Percentiles rank a stretch among this genome's conserved stretches.
Conservation (phyloP, 805 yeast species). For the Schwanniomyces vanrijiae region DNA sequence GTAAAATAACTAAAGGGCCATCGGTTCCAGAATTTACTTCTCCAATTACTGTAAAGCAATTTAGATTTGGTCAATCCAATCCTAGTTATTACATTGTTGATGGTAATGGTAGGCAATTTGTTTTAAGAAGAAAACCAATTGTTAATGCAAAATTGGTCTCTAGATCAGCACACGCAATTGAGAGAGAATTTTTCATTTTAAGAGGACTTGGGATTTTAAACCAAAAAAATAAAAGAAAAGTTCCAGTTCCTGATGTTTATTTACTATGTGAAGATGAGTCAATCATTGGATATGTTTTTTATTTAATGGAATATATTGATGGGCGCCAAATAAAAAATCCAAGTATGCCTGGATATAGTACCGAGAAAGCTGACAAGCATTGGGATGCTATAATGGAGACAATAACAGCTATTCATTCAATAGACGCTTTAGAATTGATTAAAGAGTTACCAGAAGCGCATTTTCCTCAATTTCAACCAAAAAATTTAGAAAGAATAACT, state of each 20-base stretch:
- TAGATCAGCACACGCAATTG: slow-evolving; percentile 61
- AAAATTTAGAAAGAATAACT: slow-evolving; percentile 9
- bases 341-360: slow-evolving; percentile 36
- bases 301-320: slow-evolving; percentile 58
- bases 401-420: slow-evolving; percentile 48
- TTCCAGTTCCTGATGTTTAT: slow-evolving; percentile 57
- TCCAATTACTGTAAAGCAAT: slow-evolving; percentile 47
- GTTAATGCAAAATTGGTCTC: slow-evolving; percentile 49
- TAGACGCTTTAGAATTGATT: slow-evolving; percentile 44
- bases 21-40: slow-evolving; percentile 17
- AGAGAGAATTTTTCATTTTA: slow-evolving; percentile 56
- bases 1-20: slow-evolving; percentile 22
- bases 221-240: slow-evolving; percentile 22
- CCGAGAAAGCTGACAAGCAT: slow-evolving; percentile 21
- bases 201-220: slow-evolving; percentile 34
- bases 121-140: slow-evolving; percentile 58
- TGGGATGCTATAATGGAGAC: slow-evolving; percentile 54
- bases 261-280: slow-evolving; percentile 57
- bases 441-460: slow-evolving; percentile 43
- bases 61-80: slow-evolving; percentile 63
- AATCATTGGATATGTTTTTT: slow-evolving; percentile 55
- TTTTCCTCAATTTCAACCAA: slow-evolving; percentile 42
- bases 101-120: slow-evolving; percentile 37
- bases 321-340: slow-evolving; percentile 61
- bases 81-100: slow-evolving; percentile 57